These are phyloP conservation scores for Plasmodium inui DNA, from an alignment of 169 alveolate genomes.

Conservation along the genomic window DNA sequence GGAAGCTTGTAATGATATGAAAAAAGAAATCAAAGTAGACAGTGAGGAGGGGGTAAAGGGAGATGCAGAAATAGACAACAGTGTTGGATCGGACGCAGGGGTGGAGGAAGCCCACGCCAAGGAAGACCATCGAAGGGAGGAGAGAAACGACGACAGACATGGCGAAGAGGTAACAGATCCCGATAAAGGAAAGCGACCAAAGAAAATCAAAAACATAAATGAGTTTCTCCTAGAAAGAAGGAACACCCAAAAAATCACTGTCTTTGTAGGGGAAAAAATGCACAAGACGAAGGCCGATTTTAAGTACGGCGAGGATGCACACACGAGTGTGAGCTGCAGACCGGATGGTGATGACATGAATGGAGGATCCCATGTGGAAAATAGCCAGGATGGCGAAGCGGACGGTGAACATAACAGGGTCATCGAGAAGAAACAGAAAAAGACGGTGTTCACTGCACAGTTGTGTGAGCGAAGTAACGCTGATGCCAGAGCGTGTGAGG, in stretches of 20 bases:
- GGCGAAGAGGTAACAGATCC: not conserved
- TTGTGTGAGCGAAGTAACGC: conserved; percentile 16
- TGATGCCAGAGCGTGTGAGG: conserved; percentile 44
- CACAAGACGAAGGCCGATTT: conserved; percentile 68
- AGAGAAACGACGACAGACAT: not conserved
- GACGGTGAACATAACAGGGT: not conserved
- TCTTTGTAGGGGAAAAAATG: conserved; percentile 67
- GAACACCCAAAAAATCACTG: conserved; percentile 18
- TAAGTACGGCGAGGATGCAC: conserved; percentile 65
- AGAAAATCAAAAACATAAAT: conserved; percentile 37
- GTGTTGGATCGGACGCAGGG: not conserved
- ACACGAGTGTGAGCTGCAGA: not conserved
- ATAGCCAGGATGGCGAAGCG: not conserved
- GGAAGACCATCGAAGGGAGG: not conserved
- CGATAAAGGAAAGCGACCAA: not conserved
- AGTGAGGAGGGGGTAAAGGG: not conserved
- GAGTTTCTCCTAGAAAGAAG: conserved; percentile 35
- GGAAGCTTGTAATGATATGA: not conserved
- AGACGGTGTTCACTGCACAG: conserved; percentile 21
- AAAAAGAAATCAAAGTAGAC: not conserved
- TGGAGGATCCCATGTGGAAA: not conserved
- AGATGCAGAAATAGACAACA: not conserved
- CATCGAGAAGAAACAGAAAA: conserved; percentile 2
- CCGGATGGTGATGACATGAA: not conserved
- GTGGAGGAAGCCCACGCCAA: not conserved